Evolutionary conservation across 495 filamentous ascomycete species (phyloP), one percentile per base, ranked within the genome.

Genomic region (Chlorociboria aeruginascens): DNA sequence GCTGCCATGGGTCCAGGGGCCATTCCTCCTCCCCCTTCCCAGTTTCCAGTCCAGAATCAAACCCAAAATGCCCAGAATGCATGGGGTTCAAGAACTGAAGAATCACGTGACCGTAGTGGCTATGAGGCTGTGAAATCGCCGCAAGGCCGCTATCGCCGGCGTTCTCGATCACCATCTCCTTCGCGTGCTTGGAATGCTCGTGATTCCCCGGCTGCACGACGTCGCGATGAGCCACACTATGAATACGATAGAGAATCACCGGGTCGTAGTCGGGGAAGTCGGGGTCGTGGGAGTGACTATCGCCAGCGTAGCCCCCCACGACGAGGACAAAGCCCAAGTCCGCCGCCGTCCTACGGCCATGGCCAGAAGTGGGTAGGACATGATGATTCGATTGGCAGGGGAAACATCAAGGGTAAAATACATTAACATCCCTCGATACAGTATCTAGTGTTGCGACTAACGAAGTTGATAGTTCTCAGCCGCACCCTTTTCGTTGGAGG

Each of bases 401-500:
- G 80, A 43, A 76, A 73, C 55, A 95, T 98, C 64, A 94, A 90
- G 70, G 79, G 79, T 83, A 73, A 51, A 65, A 64, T 9, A 2
- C 37, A 16, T 10, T 17, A 32, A 31, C 14, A 10, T 44, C 42
- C 8, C 25, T 17, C 17, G 1, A 28, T 6, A 14, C 32, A n/a
- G n/a, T 47, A 43, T 11, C 50, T 40, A 55, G n/a, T n/a, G n/a
- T n/a, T 59, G 48, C 63, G 37, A 9, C 54, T 60, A 52, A 59
- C 44, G 34, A 8, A 9, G 33, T 52, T 25, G 20, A 40, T 40
- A 81, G 92, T 98, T 0, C 71, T 95, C 37, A 97, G 93, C 61
- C 78, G 92, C 46, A 98, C 92, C 17, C 75, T 98, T 2, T 98
- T 98, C 60, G 88, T 98, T 42, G 92, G 92, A 44, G 92, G 93